Evolutionary conservation across 2,329 filamentous ascomycete species (phyloP), one percentile per base, ranked within the genome.

Genomic region (Trichoderma harzianum): DNA sequence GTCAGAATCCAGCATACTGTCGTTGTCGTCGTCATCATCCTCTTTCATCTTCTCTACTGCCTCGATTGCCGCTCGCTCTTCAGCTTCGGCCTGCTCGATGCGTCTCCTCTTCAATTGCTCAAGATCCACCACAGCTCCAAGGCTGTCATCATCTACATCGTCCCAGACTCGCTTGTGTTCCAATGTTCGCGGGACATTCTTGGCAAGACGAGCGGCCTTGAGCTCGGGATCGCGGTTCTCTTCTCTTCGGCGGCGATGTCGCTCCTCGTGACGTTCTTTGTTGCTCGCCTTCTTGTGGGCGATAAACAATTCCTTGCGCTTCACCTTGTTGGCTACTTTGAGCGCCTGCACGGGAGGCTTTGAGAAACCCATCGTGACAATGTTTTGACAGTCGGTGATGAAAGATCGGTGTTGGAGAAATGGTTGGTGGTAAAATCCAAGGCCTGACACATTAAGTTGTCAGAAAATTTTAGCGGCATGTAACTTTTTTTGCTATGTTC

Each of bases 111-210:
- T 90, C 76, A 90, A 79, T 77, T 87, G 84, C 75, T 89, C 86
- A 69, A 91, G 82, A 74, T 91, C 87, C 36, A 91, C 87, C 75
- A 84, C 83, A 16, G 83, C 82, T 74, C 86, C 86, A 7, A 90
- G 83, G 63, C 83, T 86, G 75, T 91, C 88, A 70, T 87, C 87
- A 62, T 90, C 90, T 64, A 89, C 88, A 67, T 95, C 91, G 77
- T 98, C 95, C 93, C 94, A 98, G 36, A 93, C 90, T 80, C 96
- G 90, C 85, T 97, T 97, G 77, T 90, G 89, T 77, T 98, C 95
- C 72, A 97, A 87, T 0, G 94, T 97, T 69, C 89, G 81, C 0
- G 96, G 92, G 57, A 94, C 87, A 83, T 97, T 97, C 75, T 88
- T 89, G 73, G 90, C 90, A 73, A 95, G 85, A 76, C 96, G 89